Evolutionary conservation across 805 yeast genomes (phyloP).

Genomic region (Lipomyces starkeyi): DNA sequence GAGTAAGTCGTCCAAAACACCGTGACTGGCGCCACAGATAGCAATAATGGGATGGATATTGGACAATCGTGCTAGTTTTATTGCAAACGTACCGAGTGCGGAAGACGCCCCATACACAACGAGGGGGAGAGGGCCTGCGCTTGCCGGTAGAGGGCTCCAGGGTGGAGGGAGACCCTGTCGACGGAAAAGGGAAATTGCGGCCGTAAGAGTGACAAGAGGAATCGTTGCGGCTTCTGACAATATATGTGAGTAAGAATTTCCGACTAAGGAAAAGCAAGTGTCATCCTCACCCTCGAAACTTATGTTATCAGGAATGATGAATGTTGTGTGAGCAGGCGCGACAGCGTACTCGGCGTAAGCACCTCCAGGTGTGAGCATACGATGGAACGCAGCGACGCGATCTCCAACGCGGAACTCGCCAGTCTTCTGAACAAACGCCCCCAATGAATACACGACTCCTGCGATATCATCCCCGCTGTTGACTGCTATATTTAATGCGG

Average conservation of each 20-base stretch:
- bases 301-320: constrained; percentile 11
- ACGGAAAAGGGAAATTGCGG: constrained; percentile 9
- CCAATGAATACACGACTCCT: constrained; percentile 18
- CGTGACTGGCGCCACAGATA: constrained; percentile 14
- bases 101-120: constrained; percentile 21
- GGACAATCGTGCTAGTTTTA: constrained; percentile 25
- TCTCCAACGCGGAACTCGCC: constrained; percentile 25
- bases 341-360: constrained; percentile 25
- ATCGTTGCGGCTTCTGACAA: constrained; percentile 19
- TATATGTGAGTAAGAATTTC: not conserved
- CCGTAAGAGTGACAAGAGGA: constrained; percentile 19
- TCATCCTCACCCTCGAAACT: constrained; percentile 14
- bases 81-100: constrained; percentile 18
- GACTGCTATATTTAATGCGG: not conserved
- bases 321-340: constrained; percentile 15
- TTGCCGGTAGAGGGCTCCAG: not conserved
- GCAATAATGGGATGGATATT: constrained; percentile 21
- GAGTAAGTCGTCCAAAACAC: not conserved
- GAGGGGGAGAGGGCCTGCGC: constrained; percentile 3
- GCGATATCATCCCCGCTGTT: constrained; percentile 26
- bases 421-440: not conserved
- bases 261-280: not conserved
- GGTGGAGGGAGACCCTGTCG: constrained; percentile 1
- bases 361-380: constrained; percentile 18
- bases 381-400: constrained; percentile 24